Base-by-base conservation (phyloP, 768 basidiomycete genomes). In the Phanerodontia chrysosporium region DNA sequence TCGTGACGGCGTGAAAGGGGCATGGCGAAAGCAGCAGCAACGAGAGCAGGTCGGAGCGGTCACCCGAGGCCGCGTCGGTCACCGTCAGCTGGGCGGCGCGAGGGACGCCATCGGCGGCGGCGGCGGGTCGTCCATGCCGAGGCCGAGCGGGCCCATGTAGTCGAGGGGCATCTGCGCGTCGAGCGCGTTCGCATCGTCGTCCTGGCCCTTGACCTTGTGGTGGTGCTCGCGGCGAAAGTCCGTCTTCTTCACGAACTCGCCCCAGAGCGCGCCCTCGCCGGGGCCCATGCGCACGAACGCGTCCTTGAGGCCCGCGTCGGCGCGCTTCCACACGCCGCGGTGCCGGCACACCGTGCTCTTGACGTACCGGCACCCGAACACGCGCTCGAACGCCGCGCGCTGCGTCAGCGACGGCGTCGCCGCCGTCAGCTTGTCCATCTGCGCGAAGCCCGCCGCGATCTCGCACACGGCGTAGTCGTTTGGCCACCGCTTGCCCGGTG, bases 301-400 rank as follows among this genome's bases (percentile, higher is more conserved):
- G 49, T 75, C 75, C 25, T 80, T 73, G 55, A 86, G 63, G 7
- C 66, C 69, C 46, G 71, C 69, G 29, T 77, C 78, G 2, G 87
- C 85, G 61, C 81, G 80, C 57, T 81, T 75, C 80, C 87, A 88
- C 45, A 86, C 80, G 0, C 82, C 83, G n/a, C 85, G 78, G 64
- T 87, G 86, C 13, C 86, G 80, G 67, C 86, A 87, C 16, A 89
- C 83, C 0, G 87, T 89, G 65, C 83, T 84, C 71, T 89, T 89
- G 32, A 89, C 85, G 66, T 89, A 89, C 29, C 85, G 77, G 63
- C 80, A 83, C 32, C 84, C 83, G 69, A 89, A 89, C 39, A 87
- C 82, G 45, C 83, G 82, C 67, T 87, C 84, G 58, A 89, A 89
- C 6, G 86, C 85, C 1, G 74, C 73, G n/a, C 81, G 81, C 64